These are phyloP conservation scores for Takashimella koratensis DNA, from an alignment of 1,284 basidiomycete species.

Conservation along the genomic window DNA sequence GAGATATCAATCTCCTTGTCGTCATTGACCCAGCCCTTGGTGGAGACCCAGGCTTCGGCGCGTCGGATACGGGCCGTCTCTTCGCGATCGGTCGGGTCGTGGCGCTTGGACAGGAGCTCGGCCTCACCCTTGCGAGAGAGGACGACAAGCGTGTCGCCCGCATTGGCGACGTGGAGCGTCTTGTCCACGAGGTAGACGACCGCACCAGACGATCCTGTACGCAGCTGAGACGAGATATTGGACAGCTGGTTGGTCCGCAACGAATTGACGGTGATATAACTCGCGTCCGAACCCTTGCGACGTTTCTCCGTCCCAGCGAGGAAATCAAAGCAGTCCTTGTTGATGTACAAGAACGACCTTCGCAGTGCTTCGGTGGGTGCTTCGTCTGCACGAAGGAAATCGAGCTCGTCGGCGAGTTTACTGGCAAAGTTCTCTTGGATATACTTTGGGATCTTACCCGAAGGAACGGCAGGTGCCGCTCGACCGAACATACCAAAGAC, in stretches of 20 bases:
- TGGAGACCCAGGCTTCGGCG: constrained; percentile 94
- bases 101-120: constrained; percentile 70
- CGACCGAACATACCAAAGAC: constrained; percentile 95
- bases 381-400: constrained; percentile 56
- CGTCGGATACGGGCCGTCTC: constrained; percentile 84
- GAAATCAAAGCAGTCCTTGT: constrained; percentile 69
- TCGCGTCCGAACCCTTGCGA: constrained; percentile 68
- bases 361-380: constrained; percentile 70
- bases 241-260: constrained; percentile 50
- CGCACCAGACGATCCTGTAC: constrained; percentile 80
- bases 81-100: constrained; percentile 83
- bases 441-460: constrained; percentile 59
- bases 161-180: constrained; percentile 86
- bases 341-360: constrained; percentile 78
- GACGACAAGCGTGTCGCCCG: constrained; percentile 84
- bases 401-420: constrained; percentile 61
- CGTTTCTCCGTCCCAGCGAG: constrained; percentile 50
- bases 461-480: constrained; percentile 57
- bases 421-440: constrained; percentile 73
- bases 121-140: constrained; percentile 77
- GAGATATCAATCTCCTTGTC: constrained; percentile 75
- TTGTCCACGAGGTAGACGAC: constrained; percentile 79
- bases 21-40: constrained; percentile 90
- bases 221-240: constrained; percentile 44
- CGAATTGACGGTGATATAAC: constrained; percentile 40